phyloP scores from a whole-genome alignment of 2,329 filamentous ascomycete genomes.

The Penicillium sp. region DNA sequence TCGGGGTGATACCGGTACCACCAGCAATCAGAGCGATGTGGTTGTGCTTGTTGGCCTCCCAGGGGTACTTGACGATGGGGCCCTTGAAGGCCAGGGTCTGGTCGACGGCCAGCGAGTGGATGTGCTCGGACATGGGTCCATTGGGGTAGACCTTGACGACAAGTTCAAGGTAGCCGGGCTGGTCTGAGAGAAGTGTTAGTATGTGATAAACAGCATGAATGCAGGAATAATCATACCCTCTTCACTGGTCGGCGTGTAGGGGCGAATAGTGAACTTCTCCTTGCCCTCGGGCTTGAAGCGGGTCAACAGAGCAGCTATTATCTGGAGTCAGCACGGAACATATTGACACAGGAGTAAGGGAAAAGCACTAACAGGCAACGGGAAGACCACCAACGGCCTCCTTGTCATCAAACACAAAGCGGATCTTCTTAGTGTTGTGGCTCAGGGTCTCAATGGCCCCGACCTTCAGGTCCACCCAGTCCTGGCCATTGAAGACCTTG shows the following conservation, averaged over 20 bases:
- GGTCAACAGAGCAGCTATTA: conserved; percentile 72
- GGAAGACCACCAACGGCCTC: conserved; percentile 81
- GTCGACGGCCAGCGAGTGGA: conserved; percentile 79
- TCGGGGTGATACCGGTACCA: conserved; percentile 94
- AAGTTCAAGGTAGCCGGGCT: conserved; percentile 79
- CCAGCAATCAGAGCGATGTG: conserved; percentile 75
- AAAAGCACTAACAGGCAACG: conserved; percentile 63
- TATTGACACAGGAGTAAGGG: background rate
- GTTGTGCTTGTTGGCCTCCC: conserved; percentile 87
- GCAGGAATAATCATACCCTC: conserved; percentile 57
- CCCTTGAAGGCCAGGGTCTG: conserved; percentile 91
- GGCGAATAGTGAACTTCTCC: conserved; percentile 83
- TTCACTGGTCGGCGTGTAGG: conserved; percentile 90
- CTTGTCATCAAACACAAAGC: conserved; percentile 81
- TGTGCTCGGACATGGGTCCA: conserved; percentile 87
- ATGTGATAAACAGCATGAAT: background rate
- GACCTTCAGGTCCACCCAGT: conserved; percentile 79
- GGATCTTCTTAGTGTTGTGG: conserved; percentile 92
- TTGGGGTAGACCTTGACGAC: conserved; percentile 88
- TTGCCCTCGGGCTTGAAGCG: conserved; percentile 84
- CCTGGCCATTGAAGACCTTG: conserved; percentile 76
- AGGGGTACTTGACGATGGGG: conserved; percentile 89
- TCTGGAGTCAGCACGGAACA: conserved; percentile 8
- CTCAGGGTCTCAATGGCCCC: conserved; percentile 77
- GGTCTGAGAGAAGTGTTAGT: conserved; percentile 51